phyloP scores from a whole-genome alignment of 192 early-diverging fungal species.

The Backusella morwellensis region DNA sequence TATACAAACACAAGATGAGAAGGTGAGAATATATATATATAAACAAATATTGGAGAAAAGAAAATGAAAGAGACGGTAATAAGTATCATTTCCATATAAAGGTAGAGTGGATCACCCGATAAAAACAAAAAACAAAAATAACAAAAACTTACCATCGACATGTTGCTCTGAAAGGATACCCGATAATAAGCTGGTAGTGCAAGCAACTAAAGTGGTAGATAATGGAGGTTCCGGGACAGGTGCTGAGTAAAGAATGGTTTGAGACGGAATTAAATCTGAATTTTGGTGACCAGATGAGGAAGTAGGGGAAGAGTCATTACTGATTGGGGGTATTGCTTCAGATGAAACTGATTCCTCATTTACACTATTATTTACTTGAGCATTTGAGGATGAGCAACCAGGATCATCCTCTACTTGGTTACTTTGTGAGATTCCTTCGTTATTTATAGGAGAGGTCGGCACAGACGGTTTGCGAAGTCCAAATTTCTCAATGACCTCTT shows the following conservation, averaged over 20 bases:
- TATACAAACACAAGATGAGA: too few relatives aligned
- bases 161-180: constrained; percentile 7
- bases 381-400: neutral
- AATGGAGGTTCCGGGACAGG: neutral
- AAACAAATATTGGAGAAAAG: too few relatives aligned
- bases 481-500: constrained; percentile 33
- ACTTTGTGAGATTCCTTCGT: neutral
- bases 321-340: neutral
- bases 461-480: constrained; percentile 5
- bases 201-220: constrained; percentile 9
- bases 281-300: neutral
- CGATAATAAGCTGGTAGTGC: constrained; percentile 2
- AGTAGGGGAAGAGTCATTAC: neutral
- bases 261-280: neutral
- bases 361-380: neutral
- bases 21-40: too few relatives aligned
- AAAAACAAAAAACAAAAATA: neutral
- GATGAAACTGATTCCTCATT: neutral
- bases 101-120: neutral
- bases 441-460: neutral
- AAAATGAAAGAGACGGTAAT: neutral
- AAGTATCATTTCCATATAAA: neutral
- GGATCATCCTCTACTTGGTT: neutral
- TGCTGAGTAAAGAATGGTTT: neutral
- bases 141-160: neutral